Conservation (phyloP, 768 basidiomycete species). For the Leccinum subgranulosum region DNA sequence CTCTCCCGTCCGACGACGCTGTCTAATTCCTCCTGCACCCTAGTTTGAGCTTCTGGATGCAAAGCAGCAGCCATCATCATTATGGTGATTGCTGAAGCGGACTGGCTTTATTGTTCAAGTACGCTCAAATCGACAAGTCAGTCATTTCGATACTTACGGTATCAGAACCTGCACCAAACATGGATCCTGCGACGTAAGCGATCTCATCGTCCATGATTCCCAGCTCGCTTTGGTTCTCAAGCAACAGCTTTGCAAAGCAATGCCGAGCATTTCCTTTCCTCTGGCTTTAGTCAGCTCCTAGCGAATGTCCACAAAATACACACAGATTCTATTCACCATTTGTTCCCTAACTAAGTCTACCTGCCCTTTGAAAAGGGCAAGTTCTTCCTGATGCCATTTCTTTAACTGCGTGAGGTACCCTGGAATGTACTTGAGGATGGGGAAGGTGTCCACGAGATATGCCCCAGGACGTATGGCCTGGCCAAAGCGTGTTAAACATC, state of each 20-base stretch:
- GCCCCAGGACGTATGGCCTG: conserved; percentile 20
- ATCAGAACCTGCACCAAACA: conserved; percentile 43
- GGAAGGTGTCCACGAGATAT: conserved; percentile 27
- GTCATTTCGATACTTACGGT: conserved; percentile 27
- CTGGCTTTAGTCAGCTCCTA: conserved; percentile 14
- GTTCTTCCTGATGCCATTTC: conserved; percentile 47
- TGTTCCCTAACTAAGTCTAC: conserved; percentile 26
- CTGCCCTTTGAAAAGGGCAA: conserved; percentile 31
- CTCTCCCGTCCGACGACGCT: conserved; percentile 41
- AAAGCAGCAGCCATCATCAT: conserved; percentile 53
- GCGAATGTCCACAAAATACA: accelerated
- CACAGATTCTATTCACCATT: conserved; percentile 22
- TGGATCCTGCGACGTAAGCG: conserved; percentile 38
- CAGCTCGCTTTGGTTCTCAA: conserved; percentile 35
- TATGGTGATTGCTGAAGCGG: conserved; percentile 48
- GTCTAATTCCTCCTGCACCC: conserved; percentile 54
- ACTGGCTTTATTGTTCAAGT: conserved; percentile 15
- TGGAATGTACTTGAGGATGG: conserved; percentile 23
- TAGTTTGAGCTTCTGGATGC: conserved; percentile 47
- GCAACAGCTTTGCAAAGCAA: conserved; percentile 36
- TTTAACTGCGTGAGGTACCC: conserved; percentile 47
- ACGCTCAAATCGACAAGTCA: not conserved
- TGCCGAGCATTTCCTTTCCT: conserved; percentile 19
- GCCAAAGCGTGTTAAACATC: conserved; percentile 25
- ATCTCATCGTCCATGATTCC: conserved; percentile 34